These are phyloP conservation scores for Zoysia japonica DNA, from an alignment of 176 grass and related monocot genomes.

Conservation along the genomic window DNA sequence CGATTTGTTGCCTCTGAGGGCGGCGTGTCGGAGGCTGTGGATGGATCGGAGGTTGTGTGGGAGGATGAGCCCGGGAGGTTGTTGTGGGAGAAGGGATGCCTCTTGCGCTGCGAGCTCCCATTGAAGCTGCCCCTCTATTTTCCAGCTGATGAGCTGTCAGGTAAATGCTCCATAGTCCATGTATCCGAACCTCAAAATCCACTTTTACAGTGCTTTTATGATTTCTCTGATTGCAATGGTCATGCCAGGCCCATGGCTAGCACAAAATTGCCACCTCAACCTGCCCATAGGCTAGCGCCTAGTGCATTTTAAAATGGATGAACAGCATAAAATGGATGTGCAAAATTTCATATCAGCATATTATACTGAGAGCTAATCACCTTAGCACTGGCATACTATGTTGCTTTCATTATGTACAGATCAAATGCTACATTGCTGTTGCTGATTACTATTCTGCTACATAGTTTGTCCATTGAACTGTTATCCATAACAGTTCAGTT, in stretches of 20 bases:
- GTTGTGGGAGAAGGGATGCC: slow-evolving; percentile 83
- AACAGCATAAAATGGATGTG: not conserved
- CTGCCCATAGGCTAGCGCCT: not conserved
- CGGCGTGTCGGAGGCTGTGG: slow-evolving; percentile 24
- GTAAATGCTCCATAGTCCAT: slow-evolving; percentile 36
- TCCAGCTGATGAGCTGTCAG: slow-evolving; percentile 49
- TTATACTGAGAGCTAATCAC: not conserved
- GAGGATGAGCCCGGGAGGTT: slow-evolving; percentile 64
- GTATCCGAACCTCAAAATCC: not conserved
- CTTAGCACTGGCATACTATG: not conserved
- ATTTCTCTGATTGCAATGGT: not conserved
- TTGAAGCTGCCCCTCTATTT: slow-evolving; percentile 77
- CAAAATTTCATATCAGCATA: not conserved
- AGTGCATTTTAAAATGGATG: not conserved
- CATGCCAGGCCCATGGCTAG: not conserved
- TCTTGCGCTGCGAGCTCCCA: slow-evolving; percentile 62
- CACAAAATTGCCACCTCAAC: not conserved
- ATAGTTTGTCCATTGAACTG: not conserved
- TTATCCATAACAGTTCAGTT: not conserved
- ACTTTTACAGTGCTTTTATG: not conserved
- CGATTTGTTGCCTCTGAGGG: slow-evolving; percentile 53
- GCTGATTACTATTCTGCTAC: not conserved
- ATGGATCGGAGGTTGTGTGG: slow-evolving; percentile 59
- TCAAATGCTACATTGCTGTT: not conserved
- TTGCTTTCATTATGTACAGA: not conserved